Evolutionary conservation across 1,284 basidiomycete genomes (phyloP).

Genomic region (Sporisorium graminicola): DNA sequence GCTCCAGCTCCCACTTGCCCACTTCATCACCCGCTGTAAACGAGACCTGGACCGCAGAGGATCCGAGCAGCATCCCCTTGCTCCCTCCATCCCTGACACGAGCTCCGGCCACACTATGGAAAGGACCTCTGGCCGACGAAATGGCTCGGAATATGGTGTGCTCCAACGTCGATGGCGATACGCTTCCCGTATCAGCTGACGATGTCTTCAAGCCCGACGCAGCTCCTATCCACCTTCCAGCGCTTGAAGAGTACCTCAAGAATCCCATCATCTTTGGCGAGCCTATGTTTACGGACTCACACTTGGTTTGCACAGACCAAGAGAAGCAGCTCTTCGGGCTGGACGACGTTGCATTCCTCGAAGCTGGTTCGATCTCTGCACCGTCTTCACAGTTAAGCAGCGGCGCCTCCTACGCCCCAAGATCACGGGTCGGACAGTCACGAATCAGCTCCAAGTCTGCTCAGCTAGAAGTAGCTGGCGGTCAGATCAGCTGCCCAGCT

Average conservation of each 20-base stretch:
- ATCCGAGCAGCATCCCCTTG: slow-evolving; percentile 37
- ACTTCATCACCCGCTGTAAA: background rate
- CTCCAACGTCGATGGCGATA: slow-evolving; percentile 16
- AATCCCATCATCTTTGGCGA: slow-evolving; percentile 46
- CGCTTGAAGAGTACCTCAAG: slow-evolving; percentile 62
- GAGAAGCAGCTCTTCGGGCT: slow-evolving; percentile 55
- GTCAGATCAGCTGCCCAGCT: slow-evolving; percentile 41
- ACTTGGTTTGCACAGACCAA: slow-evolving; percentile 37
- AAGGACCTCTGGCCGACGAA: slow-evolving; percentile 12
- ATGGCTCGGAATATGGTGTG: slow-evolving; percentile 16
- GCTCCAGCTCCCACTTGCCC: slow-evolving; percentile 33
- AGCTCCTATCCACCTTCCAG: slow-evolving; percentile 67
- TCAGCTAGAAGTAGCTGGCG: slow-evolving; percentile 42
- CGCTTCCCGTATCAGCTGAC: slow-evolving; percentile 54
- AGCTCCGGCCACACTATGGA: slow-evolving; percentile 20
- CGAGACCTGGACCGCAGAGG: slow-evolving; percentile 25
- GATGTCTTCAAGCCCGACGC: slow-evolving; percentile 62
- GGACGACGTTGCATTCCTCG: slow-evolving; percentile 1
- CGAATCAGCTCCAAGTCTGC: slow-evolving; percentile 13
- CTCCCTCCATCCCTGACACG: slow-evolving; percentile 9
- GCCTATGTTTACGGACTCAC: slow-evolving; percentile 46
- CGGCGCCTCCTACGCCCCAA: background rate
- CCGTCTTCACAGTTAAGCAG: background rate
- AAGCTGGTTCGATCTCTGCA: background rate
- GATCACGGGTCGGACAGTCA: slow-evolving; percentile 11